Conservation (phyloP, 75 land plant genomes). For the Isoetes taiwanensis region DNA sequence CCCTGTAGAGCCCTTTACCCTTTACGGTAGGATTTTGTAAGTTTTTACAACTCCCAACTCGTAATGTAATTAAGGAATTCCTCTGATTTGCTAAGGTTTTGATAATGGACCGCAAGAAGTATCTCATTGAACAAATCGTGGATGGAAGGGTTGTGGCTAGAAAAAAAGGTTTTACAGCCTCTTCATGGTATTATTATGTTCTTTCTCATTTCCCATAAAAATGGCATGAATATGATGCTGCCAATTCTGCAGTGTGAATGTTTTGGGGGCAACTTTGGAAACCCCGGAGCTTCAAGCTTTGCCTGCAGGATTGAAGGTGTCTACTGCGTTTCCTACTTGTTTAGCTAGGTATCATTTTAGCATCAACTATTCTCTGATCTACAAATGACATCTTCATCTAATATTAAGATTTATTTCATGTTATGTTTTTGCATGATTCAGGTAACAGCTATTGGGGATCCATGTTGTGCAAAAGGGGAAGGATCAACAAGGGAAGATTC, state of each 20-base stretch:
- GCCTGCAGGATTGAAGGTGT: constrained; percentile 26
- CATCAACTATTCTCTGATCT: too few species aligned
- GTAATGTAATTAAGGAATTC: background rate
- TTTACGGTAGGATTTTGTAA: constrained; percentile 32
- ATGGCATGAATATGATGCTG: too few species aligned
- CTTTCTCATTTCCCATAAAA: too few species aligned
- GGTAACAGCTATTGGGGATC: constrained; percentile 24
- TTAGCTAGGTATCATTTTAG: too few species aligned
- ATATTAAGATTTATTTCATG: too few species aligned
- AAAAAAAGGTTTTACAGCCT: constrained; percentile 28
- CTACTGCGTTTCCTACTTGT: too few species aligned
- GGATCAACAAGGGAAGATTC: constrained; percentile 28
- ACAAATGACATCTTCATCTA: too few species aligned
- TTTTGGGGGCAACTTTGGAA: constrained; percentile 24
- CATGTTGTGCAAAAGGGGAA: constrained; percentile 26
- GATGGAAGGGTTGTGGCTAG: constrained; percentile 26
- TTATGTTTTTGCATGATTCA: too few species aligned
- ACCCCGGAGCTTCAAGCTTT: constrained; percentile 26
- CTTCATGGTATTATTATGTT: constrained; percentile 29
- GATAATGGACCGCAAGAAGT: constrained; percentile 25
- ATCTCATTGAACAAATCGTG: constrained; percentile 25
- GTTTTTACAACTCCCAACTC: too few species aligned
- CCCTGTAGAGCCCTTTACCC: constrained; percentile 26
- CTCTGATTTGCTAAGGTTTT: background rate
- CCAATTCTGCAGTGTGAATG: constrained; percentile 30